These are phyloP conservation scores for Teunomyces kruisii DNA, from an alignment of 805 yeast species.

Conservation along the genomic window DNA sequence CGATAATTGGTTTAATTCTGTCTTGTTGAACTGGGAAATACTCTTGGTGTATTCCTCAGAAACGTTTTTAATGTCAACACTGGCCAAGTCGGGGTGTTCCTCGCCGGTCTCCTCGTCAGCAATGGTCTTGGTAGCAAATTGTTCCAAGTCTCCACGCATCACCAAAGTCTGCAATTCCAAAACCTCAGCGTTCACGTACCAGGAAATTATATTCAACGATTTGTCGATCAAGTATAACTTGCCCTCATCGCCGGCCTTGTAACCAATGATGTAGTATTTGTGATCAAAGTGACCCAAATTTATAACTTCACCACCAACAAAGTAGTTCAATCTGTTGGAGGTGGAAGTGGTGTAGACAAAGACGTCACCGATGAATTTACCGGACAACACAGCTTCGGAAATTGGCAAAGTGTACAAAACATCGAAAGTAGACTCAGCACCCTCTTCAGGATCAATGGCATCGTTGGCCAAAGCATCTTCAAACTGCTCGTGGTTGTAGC, in stretches of 20 bases:
- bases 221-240: slow-evolving; percentile 90
- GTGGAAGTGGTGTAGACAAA: slow-evolving; percentile 86
- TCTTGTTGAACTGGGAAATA: slow-evolving; percentile 60
- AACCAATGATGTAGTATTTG: slow-evolving; percentile 83
- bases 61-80: slow-evolving; percentile 55
- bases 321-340: slow-evolving; percentile 80
- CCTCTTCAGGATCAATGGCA: slow-evolving; percentile 73
- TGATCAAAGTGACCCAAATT: slow-evolving; percentile 92
- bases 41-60: slow-evolving; percentile 47
- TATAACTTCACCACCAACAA: slow-evolving; percentile 91
- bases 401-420: slow-evolving; percentile 73
- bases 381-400: slow-evolving; percentile 75
- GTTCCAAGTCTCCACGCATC: slow-evolving; percentile 89
- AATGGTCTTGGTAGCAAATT: slow-evolving; percentile 34
- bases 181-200: slow-evolving; percentile 79
- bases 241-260: slow-evolving; percentile 79
- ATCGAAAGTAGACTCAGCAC: slow-evolving; percentile 83
- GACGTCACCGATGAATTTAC: slow-evolving; percentile 97
- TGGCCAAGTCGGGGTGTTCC: slow-evolving; percentile 35
- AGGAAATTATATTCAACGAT: slow-evolving; percentile 78
- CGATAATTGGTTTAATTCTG: slow-evolving; percentile 75
- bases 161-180: slow-evolving; percentile 95
- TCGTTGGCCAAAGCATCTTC: slow-evolving; percentile 60
- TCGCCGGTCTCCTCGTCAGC: slow-evolving; percentile 40
- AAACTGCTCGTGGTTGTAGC: slow-evolving; percentile 67